Base-by-base conservation (phyloP, 1,284 basidiomycete genomes). In the Pseudozyma tsukubaensis region DNA sequence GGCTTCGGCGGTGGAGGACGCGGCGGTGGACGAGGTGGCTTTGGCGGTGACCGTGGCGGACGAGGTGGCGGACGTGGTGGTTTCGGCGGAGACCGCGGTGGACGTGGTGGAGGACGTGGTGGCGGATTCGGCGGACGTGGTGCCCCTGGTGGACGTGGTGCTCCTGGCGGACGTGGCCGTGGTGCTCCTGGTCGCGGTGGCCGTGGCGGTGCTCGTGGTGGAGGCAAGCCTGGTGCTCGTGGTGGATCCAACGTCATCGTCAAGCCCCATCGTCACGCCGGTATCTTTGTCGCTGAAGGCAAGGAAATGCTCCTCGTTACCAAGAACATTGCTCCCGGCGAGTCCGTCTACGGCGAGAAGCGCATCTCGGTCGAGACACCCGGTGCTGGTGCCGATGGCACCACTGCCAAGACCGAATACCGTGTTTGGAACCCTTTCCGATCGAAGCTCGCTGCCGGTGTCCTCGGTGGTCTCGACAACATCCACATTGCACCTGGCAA, bases 371-470 rank as follows among this genome's bases (percentile, higher is more conserved):
- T 86, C 64, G 89, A 87, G 92, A 73, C 77, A 1, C 95, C 86
- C 89, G 71, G 76, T 35, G 59, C 73, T 4, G 72, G 68, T 11
- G 90, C 51, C 89, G 89, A 89, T 63, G 92, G 92, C 52, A 86
- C 86, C 59, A 92, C 90, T 14, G 54, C 70, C 67, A 99, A 99
- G 88, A 89, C 91, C 79, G 96, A 99, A 86, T 99, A 98, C 87
- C 89, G 96, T 69, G 97, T 99, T 37, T 99, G 96, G 96, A 99
- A 99, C 88, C 97, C 96, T 62, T 99, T 99, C 91, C 89, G 97
- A 78, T 92, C 90, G 85, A 99, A 99, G 89, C 87, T 99, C 79
- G 97, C 96, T 37, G 96, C 96, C 43, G 97, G 96, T 87, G 93
- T 99, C 57, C 88, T 99, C 63, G 94, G 94, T 82, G 97, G 96